Conservation (phyloP, 129 eudicot species). For the Tanacetum coccineum region DNA sequence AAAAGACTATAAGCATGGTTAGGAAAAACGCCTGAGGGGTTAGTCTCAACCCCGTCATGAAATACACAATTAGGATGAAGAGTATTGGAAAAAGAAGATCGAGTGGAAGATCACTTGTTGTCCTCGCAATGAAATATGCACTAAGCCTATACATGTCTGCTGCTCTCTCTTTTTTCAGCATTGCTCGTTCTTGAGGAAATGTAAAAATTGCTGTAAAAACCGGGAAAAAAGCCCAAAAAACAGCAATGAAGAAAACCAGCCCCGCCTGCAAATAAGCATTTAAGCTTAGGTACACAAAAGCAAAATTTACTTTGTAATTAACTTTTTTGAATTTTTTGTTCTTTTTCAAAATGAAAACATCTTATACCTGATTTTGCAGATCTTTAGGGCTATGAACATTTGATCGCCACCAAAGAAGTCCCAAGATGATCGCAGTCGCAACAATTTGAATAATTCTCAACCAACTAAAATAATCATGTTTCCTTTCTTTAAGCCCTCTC, state of each 20-base stretch:
- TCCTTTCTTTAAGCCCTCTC: constrained; percentile 92
- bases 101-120: constrained; percentile 88
- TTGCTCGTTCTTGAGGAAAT: constrained; percentile 97
- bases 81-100: constrained; percentile 87
- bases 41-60: constrained; percentile 86
- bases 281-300: not conserved
- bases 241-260: constrained; percentile 85
- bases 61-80: constrained; percentile 77
- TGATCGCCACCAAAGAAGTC: constrained; percentile 97
- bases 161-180: constrained; percentile 87
- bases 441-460: constrained; percentile 86
- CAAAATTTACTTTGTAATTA: not conserved
- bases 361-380: constrained; percentile 75
- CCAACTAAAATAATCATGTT: constrained; percentile 95
- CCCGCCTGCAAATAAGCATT: constrained; percentile 63
- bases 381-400: constrained; percentile 46
- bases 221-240: constrained; percentile 97
- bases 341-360: not conserved
- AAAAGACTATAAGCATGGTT: constrained; percentile 72
- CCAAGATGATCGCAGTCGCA: constrained; percentile 71
- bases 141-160: constrained; percentile 97
- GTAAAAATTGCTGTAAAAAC: constrained; percentile 96
- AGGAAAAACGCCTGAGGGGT: constrained; percentile 60
- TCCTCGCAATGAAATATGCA: constrained; percentile 91
- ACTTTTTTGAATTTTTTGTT: not conserved